Base-by-base conservation (phyloP, 169 alveolate genomes). In the Plasmodium vivax region DNA sequence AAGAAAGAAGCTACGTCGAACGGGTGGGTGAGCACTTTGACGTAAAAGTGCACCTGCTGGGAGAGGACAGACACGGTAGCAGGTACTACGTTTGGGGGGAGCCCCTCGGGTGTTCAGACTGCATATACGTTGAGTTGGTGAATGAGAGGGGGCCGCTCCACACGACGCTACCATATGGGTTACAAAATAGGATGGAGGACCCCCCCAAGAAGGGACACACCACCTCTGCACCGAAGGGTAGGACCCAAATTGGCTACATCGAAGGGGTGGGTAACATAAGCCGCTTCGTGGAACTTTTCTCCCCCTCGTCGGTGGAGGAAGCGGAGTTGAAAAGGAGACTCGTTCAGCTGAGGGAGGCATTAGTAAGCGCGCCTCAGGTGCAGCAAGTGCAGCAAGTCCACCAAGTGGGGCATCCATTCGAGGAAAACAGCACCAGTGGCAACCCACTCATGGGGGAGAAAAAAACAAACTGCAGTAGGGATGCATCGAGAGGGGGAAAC, bases 191-290 rank as follows among this genome's bases (percentile, higher is more conserved):
- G 54, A 14, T 6, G 23, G 47, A 47, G 32, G 47, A 12, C n/a
- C 54, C 32, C 3, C 23, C 3, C 9, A 3, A 81, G 14, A 2
- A 32, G n/a, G 23, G 32, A 30, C 19, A 6, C 6, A 8, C 41
- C 16, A 81, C 34, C 1, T 81, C 23, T 81, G 12, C 16, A 45
- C 38, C 74, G 14, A 81, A 82, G 19, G 10, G 36, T 56, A 54
- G 27, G 30, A 54, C 72, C 19, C 30, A 82, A 54, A 54, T 82
- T 23, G 91, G 91, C 12, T 82, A 82, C 51, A 82, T 82, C 16
- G 81, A 82, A 82, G 91, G 91, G 10, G 71, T 82, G n/a, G 34
- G 58, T 27, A 82, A 58, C 71, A 82, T 82, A 14, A 58, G 30
- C 43, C 41, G 19, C 1, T 82, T 82, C n/a, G 34, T 82, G 27